Evolutionary conservation across 2,329 filamentous ascomycete species (phyloP).

Genomic region (Alternaria arbusti): DNA sequence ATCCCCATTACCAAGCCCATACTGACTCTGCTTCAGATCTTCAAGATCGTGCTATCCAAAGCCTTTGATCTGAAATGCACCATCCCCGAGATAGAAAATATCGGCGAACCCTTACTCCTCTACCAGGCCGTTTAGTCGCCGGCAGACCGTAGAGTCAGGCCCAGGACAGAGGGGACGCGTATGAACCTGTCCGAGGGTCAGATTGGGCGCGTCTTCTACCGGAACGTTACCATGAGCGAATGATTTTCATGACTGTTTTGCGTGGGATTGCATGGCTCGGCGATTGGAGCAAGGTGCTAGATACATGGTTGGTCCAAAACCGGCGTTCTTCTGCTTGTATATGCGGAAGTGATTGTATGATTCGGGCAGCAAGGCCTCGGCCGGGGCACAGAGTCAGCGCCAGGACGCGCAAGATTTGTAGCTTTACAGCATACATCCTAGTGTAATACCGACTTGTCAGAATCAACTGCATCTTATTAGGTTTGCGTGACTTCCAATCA

Average conservation of each 20-base stretch:
- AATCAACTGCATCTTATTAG: constrained; percentile 8
- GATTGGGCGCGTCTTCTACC: constrained; percentile 26
- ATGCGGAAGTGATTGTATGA: constrained; percentile 15
- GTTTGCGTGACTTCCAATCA: constrained; percentile 3
- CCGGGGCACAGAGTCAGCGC: constrained; percentile 17
- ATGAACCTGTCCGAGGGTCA: constrained; percentile 18
- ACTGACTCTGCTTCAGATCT: constrained; percentile 71
- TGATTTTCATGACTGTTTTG: constrained; percentile 46
- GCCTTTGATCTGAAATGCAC: constrained; percentile 99
- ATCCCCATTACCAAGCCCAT: background rate
- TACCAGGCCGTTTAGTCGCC: constrained; percentile 63
- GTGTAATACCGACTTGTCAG: constrained; percentile 35
- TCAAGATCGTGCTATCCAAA: constrained; percentile 99
- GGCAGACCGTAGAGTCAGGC: constrained; percentile 23
- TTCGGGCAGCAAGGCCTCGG: constrained; percentile 14
- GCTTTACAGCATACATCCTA: constrained; percentile 36
- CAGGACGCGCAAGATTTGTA: constrained; percentile 12
- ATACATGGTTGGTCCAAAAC: constrained; percentile 32
- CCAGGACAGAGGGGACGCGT: constrained; percentile 14
- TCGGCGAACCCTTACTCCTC: constrained; percentile 91
- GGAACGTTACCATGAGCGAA: constrained; percentile 45
- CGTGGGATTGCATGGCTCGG: constrained; percentile 45
- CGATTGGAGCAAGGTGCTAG: constrained; percentile 46
- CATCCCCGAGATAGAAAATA: constrained; percentile 97
- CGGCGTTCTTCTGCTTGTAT: constrained; percentile 39